Evolutionary conservation across 108 stramenopile genomes (phyloP).

Genomic region (Nannochloropsis salina): DNA sequence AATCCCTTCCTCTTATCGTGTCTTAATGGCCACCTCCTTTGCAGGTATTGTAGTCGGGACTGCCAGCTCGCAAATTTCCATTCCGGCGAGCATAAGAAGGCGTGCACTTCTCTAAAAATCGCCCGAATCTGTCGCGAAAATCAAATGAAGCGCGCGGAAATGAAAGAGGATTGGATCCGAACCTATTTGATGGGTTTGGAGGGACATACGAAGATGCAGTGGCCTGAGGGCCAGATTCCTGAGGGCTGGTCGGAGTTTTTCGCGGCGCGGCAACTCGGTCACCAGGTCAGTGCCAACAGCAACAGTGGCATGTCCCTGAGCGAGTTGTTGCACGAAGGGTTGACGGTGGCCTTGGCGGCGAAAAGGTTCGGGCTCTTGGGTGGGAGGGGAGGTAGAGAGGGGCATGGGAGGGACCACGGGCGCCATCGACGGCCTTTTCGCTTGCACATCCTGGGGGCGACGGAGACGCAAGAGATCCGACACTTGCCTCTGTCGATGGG

Average conservation of each 20-base stretch:
- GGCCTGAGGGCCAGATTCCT: neutral
- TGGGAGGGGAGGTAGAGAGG: neutral
- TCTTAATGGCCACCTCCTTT: neutral
- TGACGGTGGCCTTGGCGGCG: neutral
- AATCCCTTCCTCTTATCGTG: no score
- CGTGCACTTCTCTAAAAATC: neutral
- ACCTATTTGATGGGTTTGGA: neutral
- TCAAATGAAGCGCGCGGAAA: neutral
- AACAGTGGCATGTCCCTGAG: neutral
- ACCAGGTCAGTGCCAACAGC: neutral
- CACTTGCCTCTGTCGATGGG: neutral
- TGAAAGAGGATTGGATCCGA: neutral
- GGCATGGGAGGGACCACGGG: neutral
- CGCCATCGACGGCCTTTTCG: neutral
- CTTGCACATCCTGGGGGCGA: neutral
- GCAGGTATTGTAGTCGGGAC: neutral
- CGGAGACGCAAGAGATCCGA: neutral
- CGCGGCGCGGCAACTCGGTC: neutral
- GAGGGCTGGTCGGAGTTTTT: neutral
- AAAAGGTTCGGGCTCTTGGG: neutral
- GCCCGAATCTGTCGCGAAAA: constrained; percentile 9
- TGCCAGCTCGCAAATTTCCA: neutral
- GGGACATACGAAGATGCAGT: neutral
- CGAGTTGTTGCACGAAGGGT: neutral
- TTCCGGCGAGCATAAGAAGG: neutral